Conservation (phyloP, 805 yeast species). For the Yarrowia porcina region DNA sequence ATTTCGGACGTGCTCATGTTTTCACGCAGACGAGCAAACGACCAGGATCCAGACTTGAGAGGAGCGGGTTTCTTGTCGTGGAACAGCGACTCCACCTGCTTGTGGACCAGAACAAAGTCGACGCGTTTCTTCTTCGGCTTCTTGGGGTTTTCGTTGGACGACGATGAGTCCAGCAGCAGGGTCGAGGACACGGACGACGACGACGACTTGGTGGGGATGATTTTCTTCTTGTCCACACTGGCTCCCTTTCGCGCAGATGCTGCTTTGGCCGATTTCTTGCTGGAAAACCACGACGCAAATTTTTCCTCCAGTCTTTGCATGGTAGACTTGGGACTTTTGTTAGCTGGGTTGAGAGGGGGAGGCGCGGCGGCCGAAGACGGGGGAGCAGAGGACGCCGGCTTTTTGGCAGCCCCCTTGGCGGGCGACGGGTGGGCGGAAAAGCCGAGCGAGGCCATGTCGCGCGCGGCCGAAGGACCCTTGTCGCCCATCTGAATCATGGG, state of each 20-base stretch:
- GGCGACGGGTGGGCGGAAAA: slow-evolving; percentile 6
- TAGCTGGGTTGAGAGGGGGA: neutral
- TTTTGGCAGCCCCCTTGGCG: neutral
- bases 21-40: slow-evolving; percentile 9
- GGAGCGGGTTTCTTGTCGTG: neutral
- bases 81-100: slow-evolving; percentile 23
- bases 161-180: slow-evolving; percentile 19
- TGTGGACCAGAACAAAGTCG: slow-evolving; percentile 13
- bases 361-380: neutral
- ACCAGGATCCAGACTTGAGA: neutral
- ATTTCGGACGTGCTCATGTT: slow-evolving; percentile 19
- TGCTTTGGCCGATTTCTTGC: neutral
- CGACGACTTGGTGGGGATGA: slow-evolving; percentile 22
- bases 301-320: slow-evolving; percentile 25
- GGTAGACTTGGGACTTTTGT: slow-evolving; percentile 24
- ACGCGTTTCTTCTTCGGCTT: slow-evolving; percentile 22
- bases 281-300: slow-evolving; percentile 23
- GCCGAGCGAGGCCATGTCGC: slow-evolving; percentile 7
- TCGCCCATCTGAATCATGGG: slow-evolving; percentile 21
- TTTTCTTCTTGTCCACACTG: neutral
- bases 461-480: slow-evolving; percentile 14
- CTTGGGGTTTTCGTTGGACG: slow-evolving; percentile 16
- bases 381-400: neutral
- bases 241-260: neutral
- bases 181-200: slow-evolving; percentile 22